These are phyloP conservation scores for Aegilops tauschii DNA, from an alignment of 176 grass and related monocot species.

Conservation along the genomic window DNA sequence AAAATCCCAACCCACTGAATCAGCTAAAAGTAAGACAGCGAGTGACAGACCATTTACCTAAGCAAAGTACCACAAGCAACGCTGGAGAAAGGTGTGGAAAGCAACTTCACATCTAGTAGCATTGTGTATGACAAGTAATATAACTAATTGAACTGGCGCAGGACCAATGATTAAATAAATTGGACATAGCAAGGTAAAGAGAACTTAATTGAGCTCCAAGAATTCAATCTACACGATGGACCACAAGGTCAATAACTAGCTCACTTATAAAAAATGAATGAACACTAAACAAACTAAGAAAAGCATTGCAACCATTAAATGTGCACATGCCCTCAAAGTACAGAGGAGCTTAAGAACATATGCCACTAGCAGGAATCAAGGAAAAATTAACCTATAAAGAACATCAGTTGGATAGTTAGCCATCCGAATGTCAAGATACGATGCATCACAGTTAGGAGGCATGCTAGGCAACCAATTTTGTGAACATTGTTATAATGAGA, in stretches of 20 bases:
- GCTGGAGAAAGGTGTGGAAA: conserved; percentile 28
- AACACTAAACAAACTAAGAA: conserved; percentile 30
- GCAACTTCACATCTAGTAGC: conserved; percentile 24
- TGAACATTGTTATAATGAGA: conserved; percentile 27
- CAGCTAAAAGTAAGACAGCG: conserved; percentile 36
- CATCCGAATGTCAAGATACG: conserved; percentile 33
- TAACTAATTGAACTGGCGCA: conserved; percentile 38
- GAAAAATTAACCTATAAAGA: conserved; percentile 27
- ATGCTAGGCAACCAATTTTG: conserved; percentile 5
- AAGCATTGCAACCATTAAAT: conserved; percentile 27
- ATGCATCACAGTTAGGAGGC: conserved; percentile 16
- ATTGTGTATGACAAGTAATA: conserved; percentile 20
- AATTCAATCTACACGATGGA: conserved; percentile 43
- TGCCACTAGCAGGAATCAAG: conserved; percentile 38
- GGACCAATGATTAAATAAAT: conserved; percentile 33
- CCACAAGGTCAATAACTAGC: conserved; percentile 46
- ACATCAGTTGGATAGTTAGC: conserved; percentile 23
- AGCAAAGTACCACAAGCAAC: conserved; percentile 33
- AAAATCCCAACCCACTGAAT: conserved; percentile 23
- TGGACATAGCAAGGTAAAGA: conserved; percentile 4
- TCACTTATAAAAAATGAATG: conserved; percentile 23
- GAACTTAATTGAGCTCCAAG: conserved; percentile 31
- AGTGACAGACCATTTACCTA: conserved; percentile 26
- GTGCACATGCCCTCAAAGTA: conserved; percentile 38
- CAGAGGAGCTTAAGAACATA: conserved; percentile 42